Percentiles rank a stretch among this genome's conserved stretches.
phyloP scores from a whole-genome alignment of 331 rosid genomes.

The Rhamnella rubrinervis region DNA sequence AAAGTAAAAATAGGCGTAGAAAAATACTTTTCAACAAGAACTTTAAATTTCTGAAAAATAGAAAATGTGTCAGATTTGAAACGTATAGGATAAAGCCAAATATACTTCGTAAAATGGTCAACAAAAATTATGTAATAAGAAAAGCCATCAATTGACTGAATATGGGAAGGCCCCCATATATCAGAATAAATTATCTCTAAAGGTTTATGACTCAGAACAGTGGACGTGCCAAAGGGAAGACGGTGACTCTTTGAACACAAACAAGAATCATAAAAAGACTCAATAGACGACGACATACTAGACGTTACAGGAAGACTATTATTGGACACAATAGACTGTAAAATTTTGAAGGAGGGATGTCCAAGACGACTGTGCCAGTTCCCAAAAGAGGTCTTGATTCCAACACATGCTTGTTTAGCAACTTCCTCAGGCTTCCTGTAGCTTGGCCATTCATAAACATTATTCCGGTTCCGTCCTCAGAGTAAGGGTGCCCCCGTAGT shows the following conservation, averaged over 20 bases:
- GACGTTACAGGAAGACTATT: not conserved
- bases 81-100: not conserved
- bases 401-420: not conserved
- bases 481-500: constrained; percentile 2
- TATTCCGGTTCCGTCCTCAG: not conserved
- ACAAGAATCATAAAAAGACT: not conserved
- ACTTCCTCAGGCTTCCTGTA: not conserved
- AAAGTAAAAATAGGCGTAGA: not conserved
- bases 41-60: not conserved
- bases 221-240: not conserved
- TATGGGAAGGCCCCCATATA: not conserved
- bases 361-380: not conserved
- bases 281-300: not conserved
- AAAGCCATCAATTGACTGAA: not conserved
- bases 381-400: not conserved
- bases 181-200: not conserved
- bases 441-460: not conserved
- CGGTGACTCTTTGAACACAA: not conserved
- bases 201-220: not conserved
- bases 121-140: not conserved
- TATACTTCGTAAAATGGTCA: not conserved
- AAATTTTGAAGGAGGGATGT: not conserved
- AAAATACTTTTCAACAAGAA: not conserved
- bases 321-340: not conserved
- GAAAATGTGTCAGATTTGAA: not conserved